These are phyloP conservation scores for Sporothrix pseudoabietina DNA, from an alignment of 2,329 filamentous ascomycete species.

Conservation along the genomic window DNA sequence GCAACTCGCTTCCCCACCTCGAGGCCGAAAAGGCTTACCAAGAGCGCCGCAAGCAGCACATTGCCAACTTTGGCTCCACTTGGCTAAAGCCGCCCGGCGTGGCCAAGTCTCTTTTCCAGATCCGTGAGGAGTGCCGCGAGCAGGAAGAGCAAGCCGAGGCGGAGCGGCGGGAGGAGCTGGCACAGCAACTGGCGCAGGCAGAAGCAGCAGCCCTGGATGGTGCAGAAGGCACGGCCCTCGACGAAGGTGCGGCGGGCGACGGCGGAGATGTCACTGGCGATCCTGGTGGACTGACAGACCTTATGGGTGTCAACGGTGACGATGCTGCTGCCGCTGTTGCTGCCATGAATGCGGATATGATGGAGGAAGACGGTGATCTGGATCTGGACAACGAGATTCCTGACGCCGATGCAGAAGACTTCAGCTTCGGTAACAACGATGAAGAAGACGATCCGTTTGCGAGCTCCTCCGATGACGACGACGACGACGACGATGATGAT, in stretches of 20 bases:
- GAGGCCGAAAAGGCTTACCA: slow-evolving; percentile 76
- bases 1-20: slow-evolving; percentile 68
- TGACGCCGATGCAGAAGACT: slow-evolving; percentile 60
- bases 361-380: slow-evolving; percentile 55
- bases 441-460: slow-evolving; percentile 43
- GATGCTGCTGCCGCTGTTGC: slow-evolving; percentile 44
- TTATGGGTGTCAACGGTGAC: slow-evolving; percentile 43
- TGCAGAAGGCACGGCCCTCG: not conserved
- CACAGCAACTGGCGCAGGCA: slow-evolving; percentile 73
- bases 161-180: slow-evolving; percentile 68
- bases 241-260: not conserved
- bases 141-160: slow-evolving; percentile 81
- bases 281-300: slow-evolving; percentile 62
- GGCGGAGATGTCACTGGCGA: slow-evolving; percentile 66
- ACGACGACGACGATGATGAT: slow-evolving; percentile 48
- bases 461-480: slow-evolving; percentile 40
- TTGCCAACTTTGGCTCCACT: slow-evolving; percentile 81
- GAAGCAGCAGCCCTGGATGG: slow-evolving; percentile 36
- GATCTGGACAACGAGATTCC: slow-evolving; percentile 76
- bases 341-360: slow-evolving; percentile 51
- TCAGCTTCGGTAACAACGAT: slow-evolving; percentile 52
- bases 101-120: slow-evolving; percentile 83
- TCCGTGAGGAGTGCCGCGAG: slow-evolving; percentile 87
- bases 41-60: slow-evolving; percentile 74
- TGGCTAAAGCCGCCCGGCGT: slow-evolving; percentile 93